Percentiles rank a stretch among this genome's conserved stretches.
Conservation (phyloP, 1,139 yeast genomes). For the Taiozyma onychis region DNA sequence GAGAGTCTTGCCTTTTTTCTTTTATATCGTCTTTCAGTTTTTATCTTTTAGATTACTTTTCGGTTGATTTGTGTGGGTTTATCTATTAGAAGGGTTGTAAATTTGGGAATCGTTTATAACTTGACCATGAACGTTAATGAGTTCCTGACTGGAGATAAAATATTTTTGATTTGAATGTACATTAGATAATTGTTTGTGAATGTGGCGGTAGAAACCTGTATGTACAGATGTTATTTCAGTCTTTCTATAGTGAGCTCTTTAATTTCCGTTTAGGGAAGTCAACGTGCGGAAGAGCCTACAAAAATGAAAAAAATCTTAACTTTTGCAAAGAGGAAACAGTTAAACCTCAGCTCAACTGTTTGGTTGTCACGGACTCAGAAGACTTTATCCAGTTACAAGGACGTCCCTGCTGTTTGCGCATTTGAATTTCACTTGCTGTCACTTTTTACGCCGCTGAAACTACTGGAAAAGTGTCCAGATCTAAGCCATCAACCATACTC, state of each 20-base stretch:
- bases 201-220: neutral
- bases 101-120: neutral
- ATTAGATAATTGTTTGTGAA: neutral
- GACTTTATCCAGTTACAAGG: neutral
- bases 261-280: neutral
- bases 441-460: neutral
- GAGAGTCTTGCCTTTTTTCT: neutral
- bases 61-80: neutral
- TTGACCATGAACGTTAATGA: neutral
- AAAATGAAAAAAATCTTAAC: neutral
- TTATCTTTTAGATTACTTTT: neutral
- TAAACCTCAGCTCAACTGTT: neutral
- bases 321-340: neutral
- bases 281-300: neutral
- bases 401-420: neutral
- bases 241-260: neutral
- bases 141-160: neutral
- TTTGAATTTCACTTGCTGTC: neutral
- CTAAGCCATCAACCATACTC: neutral
- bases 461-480: neutral
- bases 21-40: neutral
- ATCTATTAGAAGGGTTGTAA: neutral
- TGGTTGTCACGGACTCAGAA: neutral
- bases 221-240: neutral
- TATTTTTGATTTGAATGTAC: neutral